phyloP scores from a whole-genome alignment of 352 stramenopile genomes.

The Globisporangium ultimum region DNA sequence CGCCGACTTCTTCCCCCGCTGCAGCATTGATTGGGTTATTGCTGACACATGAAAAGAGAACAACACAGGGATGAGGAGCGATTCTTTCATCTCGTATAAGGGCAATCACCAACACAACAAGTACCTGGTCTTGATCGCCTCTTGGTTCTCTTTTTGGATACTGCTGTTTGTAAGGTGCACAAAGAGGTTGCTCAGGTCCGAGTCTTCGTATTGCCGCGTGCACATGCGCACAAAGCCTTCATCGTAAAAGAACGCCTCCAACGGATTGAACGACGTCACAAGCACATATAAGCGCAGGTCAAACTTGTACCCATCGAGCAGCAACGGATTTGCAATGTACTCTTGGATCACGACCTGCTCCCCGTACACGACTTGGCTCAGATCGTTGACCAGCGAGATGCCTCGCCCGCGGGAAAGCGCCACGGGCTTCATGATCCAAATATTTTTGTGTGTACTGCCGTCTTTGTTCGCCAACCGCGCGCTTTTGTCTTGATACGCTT shows the following conservation, averaged over 20 bases:
- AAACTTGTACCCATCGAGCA: constrained; percentile 91
- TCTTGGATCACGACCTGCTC: constrained; percentile 88
- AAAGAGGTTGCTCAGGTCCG: constrained; percentile 77
- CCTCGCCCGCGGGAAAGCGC: constrained; percentile 88
- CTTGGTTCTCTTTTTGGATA: constrained; percentile 87
- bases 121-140: constrained; percentile 33
- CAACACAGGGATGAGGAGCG: background rate
- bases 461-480: constrained; percentile 13
- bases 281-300: constrained; percentile 93
- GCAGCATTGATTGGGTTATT: constrained; percentile 43
- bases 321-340: constrained; percentile 86
- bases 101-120: background rate
- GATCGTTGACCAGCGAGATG: constrained; percentile 90
- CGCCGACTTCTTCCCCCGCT: constrained; percentile 42
- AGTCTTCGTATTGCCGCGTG: constrained; percentile 76
- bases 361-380: constrained; percentile 86
- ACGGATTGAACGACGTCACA: constrained; percentile 91
- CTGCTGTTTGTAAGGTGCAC: constrained; percentile 95
- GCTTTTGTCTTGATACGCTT: constrained; percentile 70
- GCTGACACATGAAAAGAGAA: background rate
- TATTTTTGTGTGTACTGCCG: constrained; percentile 45
- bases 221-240: constrained; percentile 92
- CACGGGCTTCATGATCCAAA: constrained; percentile 95
- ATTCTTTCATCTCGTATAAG: background rate
- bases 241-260: constrained; percentile 93